Conservation (phyloP, 2,329 filamentous ascomycete species). For the Penicillium sp. region DNA sequence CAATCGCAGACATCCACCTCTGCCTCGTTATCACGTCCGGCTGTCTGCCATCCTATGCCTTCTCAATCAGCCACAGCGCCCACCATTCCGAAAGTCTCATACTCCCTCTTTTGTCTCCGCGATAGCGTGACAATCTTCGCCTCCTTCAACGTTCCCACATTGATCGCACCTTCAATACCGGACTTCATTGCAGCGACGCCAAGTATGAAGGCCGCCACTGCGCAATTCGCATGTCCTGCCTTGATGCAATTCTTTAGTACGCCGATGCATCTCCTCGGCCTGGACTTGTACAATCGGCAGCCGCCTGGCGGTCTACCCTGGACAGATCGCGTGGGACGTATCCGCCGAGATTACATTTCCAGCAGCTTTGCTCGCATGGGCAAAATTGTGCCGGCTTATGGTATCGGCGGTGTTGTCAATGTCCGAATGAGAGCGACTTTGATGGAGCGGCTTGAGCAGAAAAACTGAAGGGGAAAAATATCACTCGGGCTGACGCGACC, state of each 20-base stretch:
- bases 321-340: slow-evolving; percentile 57
- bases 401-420: slow-evolving; percentile 82
- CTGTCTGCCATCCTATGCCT: slow-evolving; percentile 11
- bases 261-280: slow-evolving; percentile 73
- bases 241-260: slow-evolving; percentile 73
- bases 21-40: not conserved
- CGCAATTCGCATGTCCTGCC: slow-evolving; percentile 76
- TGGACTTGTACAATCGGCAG: slow-evolving; percentile 77
- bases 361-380: slow-evolving; percentile 71
- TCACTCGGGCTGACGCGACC: too few relatives aligned
- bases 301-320: slow-evolving; percentile 41
- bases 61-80: slow-evolving; percentile 24
- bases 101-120: slow-evolving; percentile 70
- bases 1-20: slow-evolving; percentile 14
- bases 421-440: slow-evolving; percentile 60
- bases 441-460: slow-evolving; percentile 57
- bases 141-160: slow-evolving; percentile 78
- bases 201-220: slow-evolving; percentile 52
- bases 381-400: slow-evolving; percentile 83
- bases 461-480: slow-evolving; percentile 14
- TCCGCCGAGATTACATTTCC: slow-evolving; percentile 69
- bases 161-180: slow-evolving; percentile 65
- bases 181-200: slow-evolving; percentile 44
- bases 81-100: slow-evolving; percentile 62
- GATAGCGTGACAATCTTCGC: slow-evolving; percentile 89